These are phyloP conservation scores for Fusarium chaquense DNA, from an alignment of 2,329 filamentous ascomycete species.

Conservation along the genomic window DNA sequence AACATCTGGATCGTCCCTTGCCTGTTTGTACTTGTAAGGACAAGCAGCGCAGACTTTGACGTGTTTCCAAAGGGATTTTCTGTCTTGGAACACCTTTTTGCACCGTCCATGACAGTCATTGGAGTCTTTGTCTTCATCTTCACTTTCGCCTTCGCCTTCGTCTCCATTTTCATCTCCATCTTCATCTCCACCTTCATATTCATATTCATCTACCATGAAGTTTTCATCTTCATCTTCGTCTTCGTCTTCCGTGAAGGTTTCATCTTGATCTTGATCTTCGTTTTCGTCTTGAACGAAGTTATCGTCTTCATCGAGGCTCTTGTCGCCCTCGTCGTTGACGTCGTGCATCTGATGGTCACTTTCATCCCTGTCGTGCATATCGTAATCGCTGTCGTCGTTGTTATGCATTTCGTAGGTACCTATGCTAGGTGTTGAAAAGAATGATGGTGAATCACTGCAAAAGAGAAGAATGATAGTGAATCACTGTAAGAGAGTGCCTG, in stretches of 20 bases:
- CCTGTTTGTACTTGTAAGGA: not conserved
- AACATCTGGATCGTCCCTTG: not conserved
- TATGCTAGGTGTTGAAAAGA: no score
- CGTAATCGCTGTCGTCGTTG: no score
- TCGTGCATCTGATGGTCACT: no score
- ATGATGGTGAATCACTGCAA: no score
- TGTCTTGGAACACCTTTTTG: not conserved
- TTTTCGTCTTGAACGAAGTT: no score
- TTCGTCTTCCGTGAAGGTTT: not conserved
- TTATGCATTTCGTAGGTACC: no score
- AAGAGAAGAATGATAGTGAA: no score
- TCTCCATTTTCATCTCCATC: not conserved
- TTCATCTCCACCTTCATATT: not conserved
- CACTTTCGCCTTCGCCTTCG: no score
- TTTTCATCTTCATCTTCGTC: not conserved
- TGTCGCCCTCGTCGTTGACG: no score
- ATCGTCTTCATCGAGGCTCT: no score
- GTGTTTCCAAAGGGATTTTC: not conserved
- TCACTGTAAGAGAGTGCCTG: no score
- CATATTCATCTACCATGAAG: not conserved
- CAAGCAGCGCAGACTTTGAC: not conserved
- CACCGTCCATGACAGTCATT: not conserved
- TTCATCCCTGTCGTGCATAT: no score
- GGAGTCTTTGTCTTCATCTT: not conserved
- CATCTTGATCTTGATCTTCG: not conserved